Evolutionary conservation across 2,329 filamentous ascomycete genomes (phyloP).

Genomic region (Zymoseptoria brevis): DNA sequence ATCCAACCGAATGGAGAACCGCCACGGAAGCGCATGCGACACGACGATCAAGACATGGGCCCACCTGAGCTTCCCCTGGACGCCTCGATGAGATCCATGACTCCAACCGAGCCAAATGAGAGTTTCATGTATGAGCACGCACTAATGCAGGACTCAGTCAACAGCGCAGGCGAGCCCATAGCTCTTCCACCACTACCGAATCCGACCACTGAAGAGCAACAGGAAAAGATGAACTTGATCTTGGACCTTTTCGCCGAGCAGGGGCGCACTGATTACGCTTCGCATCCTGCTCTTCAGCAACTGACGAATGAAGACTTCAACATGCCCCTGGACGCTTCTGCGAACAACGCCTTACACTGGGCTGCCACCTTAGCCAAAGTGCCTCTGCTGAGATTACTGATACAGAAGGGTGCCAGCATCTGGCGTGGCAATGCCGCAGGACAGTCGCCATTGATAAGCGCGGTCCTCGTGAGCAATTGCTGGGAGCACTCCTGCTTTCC

Average conservation of each 20-base stretch:
- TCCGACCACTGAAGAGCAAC: constrained; percentile 54
- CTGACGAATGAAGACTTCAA: constrained; percentile 77
- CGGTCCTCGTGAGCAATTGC: constrained; percentile 88
- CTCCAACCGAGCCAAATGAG: constrained; percentile 72
- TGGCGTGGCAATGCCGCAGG: constrained; percentile 81
- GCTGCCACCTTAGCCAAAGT: constrained; percentile 86
- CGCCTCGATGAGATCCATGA: constrained; percentile 52
- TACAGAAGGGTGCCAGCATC: constrained; percentile 77
- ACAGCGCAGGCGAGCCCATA: constrained; percentile 46
- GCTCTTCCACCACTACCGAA: constrained; percentile 58
- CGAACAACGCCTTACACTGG: constrained; percentile 91
- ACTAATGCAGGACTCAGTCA: constrained; percentile 27
- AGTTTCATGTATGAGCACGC: constrained; percentile 60
- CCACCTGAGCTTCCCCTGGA: constrained; percentile 36
- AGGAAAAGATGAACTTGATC: constrained; percentile 72
- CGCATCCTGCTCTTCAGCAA: constrained; percentile 67
- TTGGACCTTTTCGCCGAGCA: constrained; percentile 63
- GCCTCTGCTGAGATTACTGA: constrained; percentile 69
- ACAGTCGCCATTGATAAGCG: constrained; percentile 87
- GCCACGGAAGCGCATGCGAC: constrained; percentile 66
- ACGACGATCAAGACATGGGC: constrained; percentile 30
- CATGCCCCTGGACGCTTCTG: constrained; percentile 80
- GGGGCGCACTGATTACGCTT: constrained; percentile 59
- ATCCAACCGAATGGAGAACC: constrained; percentile 59
- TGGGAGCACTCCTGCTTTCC: constrained; percentile 86